phyloP scores from a whole-genome alignment of 2,329 filamentous ascomycete species.

The Bipolaris oryzae region DNA sequence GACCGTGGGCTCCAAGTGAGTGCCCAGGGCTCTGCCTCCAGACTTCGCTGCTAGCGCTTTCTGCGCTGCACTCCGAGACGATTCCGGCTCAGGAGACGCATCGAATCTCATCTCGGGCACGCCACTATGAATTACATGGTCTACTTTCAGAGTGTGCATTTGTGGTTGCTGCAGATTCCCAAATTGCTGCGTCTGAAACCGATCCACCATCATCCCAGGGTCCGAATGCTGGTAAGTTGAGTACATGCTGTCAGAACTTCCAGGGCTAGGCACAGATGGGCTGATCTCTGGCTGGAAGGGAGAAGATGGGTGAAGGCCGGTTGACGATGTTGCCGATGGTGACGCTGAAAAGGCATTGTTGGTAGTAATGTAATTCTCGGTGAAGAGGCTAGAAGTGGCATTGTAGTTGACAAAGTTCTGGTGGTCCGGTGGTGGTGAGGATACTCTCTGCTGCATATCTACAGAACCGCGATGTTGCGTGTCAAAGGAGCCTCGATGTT shows the following conservation, averaged over 20 bases:
- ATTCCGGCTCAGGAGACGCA: slow-evolving; percentile 36
- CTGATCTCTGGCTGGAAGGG: slow-evolving; percentile 33
- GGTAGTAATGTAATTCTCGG: slow-evolving; percentile 30
- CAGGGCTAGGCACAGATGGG: slow-evolving; percentile 39
- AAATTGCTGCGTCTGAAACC: slow-evolving; percentile 19
- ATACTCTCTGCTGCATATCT: slow-evolving; percentile 27
- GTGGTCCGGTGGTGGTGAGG: slow-evolving; percentile 35
- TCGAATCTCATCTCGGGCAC: slow-evolving; percentile 30
- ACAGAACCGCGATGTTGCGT: slow-evolving; percentile 26
- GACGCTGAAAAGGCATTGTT: slow-evolving; percentile 22
- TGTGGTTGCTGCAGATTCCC: slow-evolving; percentile 8
- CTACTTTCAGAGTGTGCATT: slow-evolving; percentile 11
- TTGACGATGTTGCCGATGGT: slow-evolving; percentile 33
- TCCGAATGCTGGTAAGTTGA: slow-evolving; percentile 38
- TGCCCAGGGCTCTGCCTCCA: slow-evolving; percentile 48
- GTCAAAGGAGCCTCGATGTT: too few species aligned
- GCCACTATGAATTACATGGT: slow-evolving; percentile 13
- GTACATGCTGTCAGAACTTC: slow-evolving; percentile 38
- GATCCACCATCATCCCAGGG: slow-evolving; percentile 28
- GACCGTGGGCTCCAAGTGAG: slow-evolving; percentile 44
- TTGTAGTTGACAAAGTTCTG: slow-evolving; percentile 39
- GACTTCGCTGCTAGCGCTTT: slow-evolving; percentile 38
- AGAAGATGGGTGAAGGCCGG: slow-evolving; percentile 23
- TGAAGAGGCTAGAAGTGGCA: slow-evolving; percentile 32
- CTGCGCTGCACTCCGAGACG: slow-evolving; percentile 19